Base-by-base conservation (phyloP, 2,329 filamentous ascomycete species). In the Capronia americana region DNA sequence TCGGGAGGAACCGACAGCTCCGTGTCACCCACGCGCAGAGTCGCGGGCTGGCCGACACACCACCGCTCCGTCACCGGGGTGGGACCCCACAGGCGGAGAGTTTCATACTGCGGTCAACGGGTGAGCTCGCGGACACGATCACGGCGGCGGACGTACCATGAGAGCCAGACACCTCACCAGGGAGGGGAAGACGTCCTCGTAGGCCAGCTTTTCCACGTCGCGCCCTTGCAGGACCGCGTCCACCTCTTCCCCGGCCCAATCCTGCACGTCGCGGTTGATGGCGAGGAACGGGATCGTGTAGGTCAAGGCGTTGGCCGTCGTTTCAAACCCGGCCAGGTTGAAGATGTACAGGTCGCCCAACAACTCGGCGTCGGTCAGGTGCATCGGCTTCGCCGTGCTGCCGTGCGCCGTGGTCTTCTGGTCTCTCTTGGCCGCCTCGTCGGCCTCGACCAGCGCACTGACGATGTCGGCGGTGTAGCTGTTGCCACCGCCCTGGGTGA, bases 321-420 rank as follows among this genome's bases (percentile, higher is more conserved):
- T 85, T 64, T 86, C 83, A 64, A 85, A 82, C 0, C 84, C 84
- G 0, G 84, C 83, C 57, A 85, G 76, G 56, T 81, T 84, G 67
- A 84, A 78, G 1, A 81, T 74, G 59, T 83, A 83, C 55, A 84
- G 73, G 54, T 85, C 85, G 14, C 83, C 82, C 48, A 81, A 81
- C 5, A 86, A 80, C 65, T 86, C 83, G 6, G 60, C 44, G 54
- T 80, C 78, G 0, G 73, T 80, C 34, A 80, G 74, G 11, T 75
- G 70, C 56, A 61, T 67, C 0, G 64, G 62, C 5, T 65, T 71
- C 2, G 53, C 57, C 3, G 69, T 57, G n/a, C 71, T 44, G n/a
- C 53, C 70, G 17, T 73, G 69, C 10, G 79, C 71, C 0, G 75
- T 74, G 11, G 68, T 75, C 26, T 79, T 76, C 63, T 73, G 76